Percentiles rank a stretch among this genome's conserved stretches.
Conservation (phyloP, 768 basidiomycete genomes). For the Hygrophorus russula region DNA sequence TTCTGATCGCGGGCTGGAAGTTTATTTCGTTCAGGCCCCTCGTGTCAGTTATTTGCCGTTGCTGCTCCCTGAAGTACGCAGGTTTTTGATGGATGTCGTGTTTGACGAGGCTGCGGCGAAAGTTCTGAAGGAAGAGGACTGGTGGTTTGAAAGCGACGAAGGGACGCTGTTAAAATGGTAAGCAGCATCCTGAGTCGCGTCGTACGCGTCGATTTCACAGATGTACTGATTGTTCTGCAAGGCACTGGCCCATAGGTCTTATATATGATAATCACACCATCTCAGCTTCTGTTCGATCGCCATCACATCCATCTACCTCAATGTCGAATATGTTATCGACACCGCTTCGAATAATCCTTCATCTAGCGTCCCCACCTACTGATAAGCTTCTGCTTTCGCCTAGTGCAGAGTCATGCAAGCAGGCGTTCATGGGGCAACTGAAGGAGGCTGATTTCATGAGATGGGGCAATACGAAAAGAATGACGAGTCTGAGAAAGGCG, state of each 20-base stretch:
- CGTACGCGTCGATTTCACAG: neutral
- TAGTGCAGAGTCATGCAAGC: constrained; percentile 78
- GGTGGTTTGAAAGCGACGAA: constrained; percentile 95
- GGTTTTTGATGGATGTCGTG: constrained; percentile 85
- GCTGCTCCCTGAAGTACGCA: constrained; percentile 77
- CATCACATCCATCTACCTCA: constrained; percentile 29
- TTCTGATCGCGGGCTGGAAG: constrained; percentile 81
- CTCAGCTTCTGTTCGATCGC: constrained; percentile 42
- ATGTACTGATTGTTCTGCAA: constrained; percentile 19
- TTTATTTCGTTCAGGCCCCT: constrained; percentile 85
- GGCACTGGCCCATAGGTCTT: constrained; percentile 98
- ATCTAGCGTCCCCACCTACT: constrained; percentile 77
- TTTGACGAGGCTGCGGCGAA: constrained; percentile 79
- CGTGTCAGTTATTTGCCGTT: constrained; percentile 91
- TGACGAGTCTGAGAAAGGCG: constrained; percentile 79
- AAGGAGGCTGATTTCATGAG: constrained; percentile 97
- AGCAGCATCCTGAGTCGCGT: constrained; percentile 14
- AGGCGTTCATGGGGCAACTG: constrained; percentile 88
- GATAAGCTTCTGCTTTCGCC: constrained; percentile 80
- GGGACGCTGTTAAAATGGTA: constrained; percentile 83
- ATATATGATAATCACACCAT: constrained; percentile 82
- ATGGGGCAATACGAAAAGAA: constrained; percentile 92
- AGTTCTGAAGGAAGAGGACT: constrained; percentile 74
- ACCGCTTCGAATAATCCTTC: constrained; percentile 74
- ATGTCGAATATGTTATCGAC: constrained; percentile 18